phyloP scores from a whole-genome alignment of 495 filamentous ascomycete genomes.

The Penicillium paxilli region DNA sequence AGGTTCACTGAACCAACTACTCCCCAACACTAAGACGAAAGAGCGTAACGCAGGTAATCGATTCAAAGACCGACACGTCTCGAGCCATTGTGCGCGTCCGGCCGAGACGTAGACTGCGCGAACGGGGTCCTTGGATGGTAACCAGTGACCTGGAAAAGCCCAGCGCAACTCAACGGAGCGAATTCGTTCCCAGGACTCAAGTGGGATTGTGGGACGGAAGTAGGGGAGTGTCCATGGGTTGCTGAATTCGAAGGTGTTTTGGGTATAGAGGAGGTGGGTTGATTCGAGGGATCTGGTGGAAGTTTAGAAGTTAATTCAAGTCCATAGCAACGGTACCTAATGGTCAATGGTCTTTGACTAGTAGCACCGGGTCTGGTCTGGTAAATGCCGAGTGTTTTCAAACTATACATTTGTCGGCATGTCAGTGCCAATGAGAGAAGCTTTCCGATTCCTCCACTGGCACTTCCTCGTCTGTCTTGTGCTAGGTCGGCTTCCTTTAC shows the following conservation, averaged over 20 bases:
- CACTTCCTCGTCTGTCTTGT: neutral
- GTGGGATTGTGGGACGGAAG: slow-evolving; percentile 39
- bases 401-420: slow-evolving; percentile 27
- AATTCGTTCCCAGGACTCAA: slow-evolving; percentile 33
- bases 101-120: slow-evolving; percentile 44
- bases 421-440: slow-evolving; percentile 23
- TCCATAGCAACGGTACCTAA: too few species aligned
- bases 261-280: slow-evolving; percentile 39
- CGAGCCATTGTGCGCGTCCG: slow-evolving; percentile 43
- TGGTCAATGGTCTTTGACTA: too few species aligned
- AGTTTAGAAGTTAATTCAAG: neutral
- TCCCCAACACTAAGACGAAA: slow-evolving; percentile 39
- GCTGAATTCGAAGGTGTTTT: slow-evolving; percentile 46
- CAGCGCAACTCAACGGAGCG: slow-evolving; percentile 43
- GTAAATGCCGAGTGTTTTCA: too few species aligned
- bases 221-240: slow-evolving; percentile 49
- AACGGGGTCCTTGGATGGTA: slow-evolving; percentile 48
- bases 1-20: slow-evolving; percentile 45
- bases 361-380: too few species aligned
- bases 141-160: slow-evolving; percentile 49
- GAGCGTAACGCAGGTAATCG: slow-evolving; percentile 26
- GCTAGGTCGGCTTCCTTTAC: slow-evolving; percentile 15
- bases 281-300: slow-evolving; percentile 46
- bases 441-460: neutral
- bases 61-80: slow-evolving; percentile 36